Conservation (phyloP, 2,329 filamentous ascomycete genomes). For the Colletotrichum sp. region DNA sequence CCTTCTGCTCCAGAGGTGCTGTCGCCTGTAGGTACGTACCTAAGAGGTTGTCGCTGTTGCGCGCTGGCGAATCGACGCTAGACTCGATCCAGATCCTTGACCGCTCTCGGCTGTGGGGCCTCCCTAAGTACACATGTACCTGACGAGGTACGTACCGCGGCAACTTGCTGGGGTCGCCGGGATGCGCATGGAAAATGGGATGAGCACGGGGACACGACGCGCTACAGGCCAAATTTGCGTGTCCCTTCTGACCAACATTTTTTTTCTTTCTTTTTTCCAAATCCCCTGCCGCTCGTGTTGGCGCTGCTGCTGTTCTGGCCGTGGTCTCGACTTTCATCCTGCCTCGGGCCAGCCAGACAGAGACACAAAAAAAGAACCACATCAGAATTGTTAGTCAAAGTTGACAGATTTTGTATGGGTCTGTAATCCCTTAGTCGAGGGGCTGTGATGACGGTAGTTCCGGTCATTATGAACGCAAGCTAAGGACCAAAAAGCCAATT, state of each 20-base stretch:
- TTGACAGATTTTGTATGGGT: not conserved
- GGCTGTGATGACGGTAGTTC: not conserved
- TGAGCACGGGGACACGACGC: not conserved
- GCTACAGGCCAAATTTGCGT: not conserved
- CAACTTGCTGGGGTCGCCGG: not conserved
- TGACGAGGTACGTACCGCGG: not conserved
- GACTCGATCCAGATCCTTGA: slow-evolving; percentile 15
- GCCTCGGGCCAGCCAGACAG: not conserved
- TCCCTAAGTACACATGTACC: not conserved
- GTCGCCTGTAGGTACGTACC: not conserved
- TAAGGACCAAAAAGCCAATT: not conserved
- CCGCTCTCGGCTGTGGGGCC: not conserved
- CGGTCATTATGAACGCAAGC: not conserved
- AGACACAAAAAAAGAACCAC: not conserved
- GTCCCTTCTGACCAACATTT: not conserved
- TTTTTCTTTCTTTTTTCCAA: not conserved
- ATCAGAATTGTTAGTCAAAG: not conserved
- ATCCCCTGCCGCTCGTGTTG: not conserved
- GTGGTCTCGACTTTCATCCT: not conserved
- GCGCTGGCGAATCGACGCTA: slow-evolving; percentile 16
- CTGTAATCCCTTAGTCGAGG: not conserved
- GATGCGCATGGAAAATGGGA: not conserved
- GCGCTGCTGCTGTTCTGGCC: not conserved
- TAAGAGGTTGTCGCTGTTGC: not conserved
- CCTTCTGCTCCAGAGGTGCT: not conserved